These are phyloP conservation scores for Termitomyces sp. DNA, from an alignment of 1,284 basidiomycete species.

Conservation along the genomic window DNA sequence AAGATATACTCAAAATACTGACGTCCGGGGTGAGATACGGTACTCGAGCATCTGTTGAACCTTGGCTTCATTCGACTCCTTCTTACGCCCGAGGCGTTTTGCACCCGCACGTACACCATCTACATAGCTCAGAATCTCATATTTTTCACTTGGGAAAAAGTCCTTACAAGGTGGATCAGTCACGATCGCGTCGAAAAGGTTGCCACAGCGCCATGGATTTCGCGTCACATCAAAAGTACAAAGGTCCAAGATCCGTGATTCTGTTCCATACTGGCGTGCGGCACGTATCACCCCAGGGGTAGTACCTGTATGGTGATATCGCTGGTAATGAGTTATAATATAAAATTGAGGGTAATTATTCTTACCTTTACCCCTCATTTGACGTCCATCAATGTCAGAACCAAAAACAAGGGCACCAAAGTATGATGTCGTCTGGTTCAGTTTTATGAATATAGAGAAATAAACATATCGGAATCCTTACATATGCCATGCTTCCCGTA, in stretches of 20 bases:
- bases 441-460: background rate
- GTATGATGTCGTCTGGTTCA: constrained; percentile 66
- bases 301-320: constrained; percentile 29
- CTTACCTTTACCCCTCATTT: constrained; percentile 89
- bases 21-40: constrained; percentile 36
- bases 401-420: constrained; percentile 89
- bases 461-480: constrained; percentile 26
- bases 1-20: constrained; percentile 17
- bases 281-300: constrained; percentile 73
- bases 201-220: constrained; percentile 86
- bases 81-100: constrained; percentile 83
- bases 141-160: background rate
- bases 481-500: constrained; percentile 95
- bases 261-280: constrained; percentile 83
- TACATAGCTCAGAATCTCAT: constrained; percentile 19
- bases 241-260: constrained; percentile 74
- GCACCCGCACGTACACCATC: constrained; percentile 97
- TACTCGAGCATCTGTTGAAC: constrained; percentile 34
- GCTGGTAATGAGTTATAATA: background rate
- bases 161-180: constrained; percentile 88
- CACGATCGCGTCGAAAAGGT: constrained; percentile 90
- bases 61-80: constrained; percentile 38
- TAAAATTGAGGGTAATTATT: background rate
- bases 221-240: constrained; percentile 88
- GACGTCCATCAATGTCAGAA: constrained; percentile 95